A percentile compares a stretch with the other conserved stretches of the same genome.
phyloP scores from a whole-genome alignment of 1,284 basidiomycete genomes.

The Afroboletus lepidellus region DNA sequence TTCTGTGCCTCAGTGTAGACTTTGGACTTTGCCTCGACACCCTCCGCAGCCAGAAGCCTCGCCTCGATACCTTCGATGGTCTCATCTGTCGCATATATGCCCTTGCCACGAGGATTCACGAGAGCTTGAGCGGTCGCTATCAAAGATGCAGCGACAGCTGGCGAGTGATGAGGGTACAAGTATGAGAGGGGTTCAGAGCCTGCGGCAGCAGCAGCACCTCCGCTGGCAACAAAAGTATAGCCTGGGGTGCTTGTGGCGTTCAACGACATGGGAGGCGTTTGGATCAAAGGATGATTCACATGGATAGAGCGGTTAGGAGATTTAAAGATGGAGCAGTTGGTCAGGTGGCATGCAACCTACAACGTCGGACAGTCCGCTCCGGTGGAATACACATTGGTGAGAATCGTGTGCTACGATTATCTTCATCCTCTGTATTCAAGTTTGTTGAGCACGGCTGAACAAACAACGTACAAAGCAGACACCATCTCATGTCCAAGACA shows the following conservation, averaged over 20 bases:
- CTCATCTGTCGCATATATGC: constrained; percentile 56
- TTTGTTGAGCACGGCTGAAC: neutral
- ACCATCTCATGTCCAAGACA: constrained; percentile 8
- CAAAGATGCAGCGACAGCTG: constrained; percentile 41
- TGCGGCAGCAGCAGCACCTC: neutral
- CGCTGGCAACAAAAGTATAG: constrained; percentile 22
- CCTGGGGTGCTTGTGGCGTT: constrained; percentile 24
- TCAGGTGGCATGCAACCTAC: constrained; percentile 8
- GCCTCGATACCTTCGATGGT: constrained; percentile 44
- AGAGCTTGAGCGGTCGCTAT: constrained; percentile 43
- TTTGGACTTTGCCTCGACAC: constrained; percentile 25
- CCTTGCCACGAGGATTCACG: constrained; percentile 48
- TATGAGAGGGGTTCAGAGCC: constrained; percentile 24
- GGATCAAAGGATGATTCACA: constrained; percentile 7
- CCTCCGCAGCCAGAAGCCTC: constrained; percentile 39
- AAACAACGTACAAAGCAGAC: constrained; percentile 7
- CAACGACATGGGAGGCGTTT: constrained; percentile 17
- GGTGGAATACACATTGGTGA: constrained; percentile 1
- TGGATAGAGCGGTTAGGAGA: neutral
- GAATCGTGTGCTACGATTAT: neutral
- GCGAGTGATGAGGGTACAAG: constrained; percentile 43
- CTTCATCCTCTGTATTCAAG: neutral
- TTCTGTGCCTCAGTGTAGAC: constrained; percentile 38
- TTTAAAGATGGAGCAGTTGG: constrained; percentile 3
- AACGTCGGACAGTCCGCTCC: constrained; percentile 8